Evolutionary conservation across 352 stramenopile species (phyloP).

Genomic region (Phytophthora pistaciae): DNA sequence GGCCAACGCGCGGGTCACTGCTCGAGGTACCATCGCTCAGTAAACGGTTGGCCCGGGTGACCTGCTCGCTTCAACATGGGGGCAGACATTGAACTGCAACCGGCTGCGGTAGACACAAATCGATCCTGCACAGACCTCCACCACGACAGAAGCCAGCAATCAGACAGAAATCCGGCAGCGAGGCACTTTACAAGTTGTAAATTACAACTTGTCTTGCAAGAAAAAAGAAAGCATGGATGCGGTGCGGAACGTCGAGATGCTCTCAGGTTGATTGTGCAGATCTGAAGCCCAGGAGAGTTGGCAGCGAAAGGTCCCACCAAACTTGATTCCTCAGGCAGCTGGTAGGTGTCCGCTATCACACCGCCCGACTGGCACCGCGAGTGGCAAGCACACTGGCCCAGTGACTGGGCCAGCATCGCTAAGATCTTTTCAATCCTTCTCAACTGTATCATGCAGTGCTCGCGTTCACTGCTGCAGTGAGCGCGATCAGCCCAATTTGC

Average conservation of each 20-base stretch:
- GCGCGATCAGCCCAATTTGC: too few species aligned
- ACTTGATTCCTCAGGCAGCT: constrained; percentile 26
- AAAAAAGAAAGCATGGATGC: neutral
- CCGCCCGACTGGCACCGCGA: too few species aligned
- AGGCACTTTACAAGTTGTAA: neutral
- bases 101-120: constrained; percentile 11
- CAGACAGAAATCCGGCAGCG: neutral
- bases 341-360: constrained; percentile 4
- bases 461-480: too few species aligned
- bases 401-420: too few species aligned
- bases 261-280: neutral
- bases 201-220: too few species aligned
- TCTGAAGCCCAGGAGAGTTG: constrained; percentile 6
- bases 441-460: too few species aligned
- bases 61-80: constrained; percentile 9
- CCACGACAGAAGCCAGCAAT: neutral
- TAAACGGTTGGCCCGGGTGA: neutral
- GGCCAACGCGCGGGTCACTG: constrained; percentile 2
- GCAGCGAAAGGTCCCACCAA: constrained; percentile 10
- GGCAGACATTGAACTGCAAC: constrained; percentile 29
- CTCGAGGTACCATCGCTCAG: constrained; percentile 4
- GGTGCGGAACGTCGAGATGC: neutral
- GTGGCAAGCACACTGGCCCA: too few species aligned
- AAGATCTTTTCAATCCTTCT: too few species aligned
- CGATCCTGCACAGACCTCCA: constrained; percentile 9